Evolutionary conservation across 768 basidiomycete genomes (phyloP).

Genomic region (Hemileccinum rubropunctum): DNA sequence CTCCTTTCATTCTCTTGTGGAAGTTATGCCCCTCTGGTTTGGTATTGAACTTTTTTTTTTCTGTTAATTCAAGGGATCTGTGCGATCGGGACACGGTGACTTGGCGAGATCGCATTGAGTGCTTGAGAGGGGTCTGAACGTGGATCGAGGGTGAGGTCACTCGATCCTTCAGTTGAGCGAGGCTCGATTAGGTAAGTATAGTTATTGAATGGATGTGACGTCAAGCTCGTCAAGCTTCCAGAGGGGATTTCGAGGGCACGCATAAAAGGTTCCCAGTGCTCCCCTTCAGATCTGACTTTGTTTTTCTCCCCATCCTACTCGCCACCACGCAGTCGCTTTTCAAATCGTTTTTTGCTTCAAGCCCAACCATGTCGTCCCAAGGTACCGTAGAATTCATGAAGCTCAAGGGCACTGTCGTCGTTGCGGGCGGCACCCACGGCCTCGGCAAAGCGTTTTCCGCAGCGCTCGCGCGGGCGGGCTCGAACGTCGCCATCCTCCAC

Average conservation of each 20-base stretch:
- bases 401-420: conserved; percentile 41
- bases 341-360: neutral
- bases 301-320: neutral
- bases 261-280: conserved; percentile 8
- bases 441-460: conserved; percentile 55
- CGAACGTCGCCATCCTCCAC: conserved; percentile 62
- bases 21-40: conserved; percentile 13
- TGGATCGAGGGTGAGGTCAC: conserved; percentile 10
- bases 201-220: conserved; percentile 5
- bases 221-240: neutral
- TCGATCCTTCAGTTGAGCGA: conserved; percentile 12
- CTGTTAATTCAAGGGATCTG: conserved; percentile 7
- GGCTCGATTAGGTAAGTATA: conserved; percentile 4
- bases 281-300: too few species aligned
- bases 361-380: conserved; percentile 4
- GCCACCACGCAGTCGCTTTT: conserved; percentile 5
- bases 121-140: neutral
- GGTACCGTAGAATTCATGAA: conserved; percentile 7
- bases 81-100: neutral
- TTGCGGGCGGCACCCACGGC: conserved; percentile 63
- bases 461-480: conserved; percentile 53
- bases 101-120: conserved; percentile 1
- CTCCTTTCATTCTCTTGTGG: too few species aligned
- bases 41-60: neutral
- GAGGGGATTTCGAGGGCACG: conserved; percentile 12